Evolutionary conservation across 768 basidiomycete genomes (phyloP), one percentile per base, ranked within the genome.

Genomic region (Butyriboletus loyo): DNA sequence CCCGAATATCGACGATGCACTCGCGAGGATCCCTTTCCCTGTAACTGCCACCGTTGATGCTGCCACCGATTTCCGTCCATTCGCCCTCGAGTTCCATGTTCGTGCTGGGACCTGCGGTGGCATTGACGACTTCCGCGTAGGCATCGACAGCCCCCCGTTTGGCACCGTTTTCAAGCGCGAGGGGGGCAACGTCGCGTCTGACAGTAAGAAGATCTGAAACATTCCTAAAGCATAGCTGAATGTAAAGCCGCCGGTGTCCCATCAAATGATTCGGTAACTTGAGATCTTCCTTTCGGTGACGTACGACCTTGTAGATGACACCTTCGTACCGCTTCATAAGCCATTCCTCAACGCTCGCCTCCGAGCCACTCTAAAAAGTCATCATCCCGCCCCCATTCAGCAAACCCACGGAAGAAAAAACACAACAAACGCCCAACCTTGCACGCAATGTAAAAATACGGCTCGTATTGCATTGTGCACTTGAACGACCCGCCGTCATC

Each of bases 401-500:
- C 19, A 35, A 25, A 22, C 13, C 35, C 17, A 43, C 11, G n/a
- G 6, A 41, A 7, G 10, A 7, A 31, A 32, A 40, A 25, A 80
- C 49, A 46, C 15, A 19, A 8, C 27, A 32, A 47, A 50, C 19
- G 13, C 3, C 60, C 0, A 32, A 93, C 96, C 77, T 96, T 89
- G 83, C 92, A 95, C 4, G 86, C 88, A 52, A 98, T 90, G 54
- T 77, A 80, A 65, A 99, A 97, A 70, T 99, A 98, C 0, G 97
- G 96, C 65, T 98, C 96, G 64, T 95, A 96, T 51, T 83, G 80
- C 56, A 88, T 77, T 6, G 96, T 98, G 59, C 84, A 86, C 70
- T 98, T 99, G 80, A 99, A 98, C 85, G 90, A 90, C 24, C 83
- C 83, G 6, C 97, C 97, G 54, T 98, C 94, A 63, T 98, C 95